A percentile compares a stretch with the other conserved stretches of the same genome.
phyloP scores from a whole-genome alignment of 164 flowering plant genomes.

The grape (Vitis vinifera) region DNA sequence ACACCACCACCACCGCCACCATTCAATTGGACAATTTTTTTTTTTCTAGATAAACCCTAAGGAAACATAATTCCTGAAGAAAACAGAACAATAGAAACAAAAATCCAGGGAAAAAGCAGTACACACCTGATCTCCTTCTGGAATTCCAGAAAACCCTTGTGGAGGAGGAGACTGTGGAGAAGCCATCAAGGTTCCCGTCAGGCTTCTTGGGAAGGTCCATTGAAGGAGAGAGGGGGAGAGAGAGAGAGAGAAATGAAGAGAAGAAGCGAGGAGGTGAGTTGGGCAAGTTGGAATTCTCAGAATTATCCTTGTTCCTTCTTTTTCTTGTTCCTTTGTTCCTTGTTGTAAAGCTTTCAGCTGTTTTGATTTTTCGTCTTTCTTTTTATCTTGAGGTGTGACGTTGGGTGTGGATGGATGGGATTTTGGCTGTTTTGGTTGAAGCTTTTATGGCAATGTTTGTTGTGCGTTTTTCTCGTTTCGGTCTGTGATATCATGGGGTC shows the following conservation, averaged over 20 bases:
- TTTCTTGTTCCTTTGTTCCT: not conserved
- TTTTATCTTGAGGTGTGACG: too few species aligned
- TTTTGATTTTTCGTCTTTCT: too few species aligned
- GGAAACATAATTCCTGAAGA: not conserved
- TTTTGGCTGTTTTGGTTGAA: conserved; percentile 10
- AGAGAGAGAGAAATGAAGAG: not conserved
- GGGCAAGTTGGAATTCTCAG: too few species aligned
- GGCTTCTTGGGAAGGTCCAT: conserved; percentile 1
- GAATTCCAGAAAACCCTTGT: conserved; percentile 57
- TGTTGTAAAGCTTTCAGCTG: too few species aligned
- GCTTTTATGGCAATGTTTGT: conserved; percentile 12
- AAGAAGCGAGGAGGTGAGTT: too few species aligned
- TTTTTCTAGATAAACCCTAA: not conserved
- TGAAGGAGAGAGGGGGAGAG: not conserved
- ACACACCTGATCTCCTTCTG: conserved; percentile 59
- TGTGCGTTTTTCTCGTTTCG: not conserved
- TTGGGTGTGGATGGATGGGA: too few species aligned
- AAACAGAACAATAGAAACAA: not conserved
- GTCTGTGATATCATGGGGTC: too few species aligned
- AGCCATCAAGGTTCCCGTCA: conserved; percentile 33
- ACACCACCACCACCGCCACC: not conserved
- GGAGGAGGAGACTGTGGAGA: conserved; percentile 47
- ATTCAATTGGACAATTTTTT: not conserved
- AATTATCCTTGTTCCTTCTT: not conserved
- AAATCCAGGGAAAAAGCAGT: not conserved